These are phyloP conservation scores for Pleurotus djamor DNA, from an alignment of 768 basidiomycete species.

Conservation along the genomic window DNA sequence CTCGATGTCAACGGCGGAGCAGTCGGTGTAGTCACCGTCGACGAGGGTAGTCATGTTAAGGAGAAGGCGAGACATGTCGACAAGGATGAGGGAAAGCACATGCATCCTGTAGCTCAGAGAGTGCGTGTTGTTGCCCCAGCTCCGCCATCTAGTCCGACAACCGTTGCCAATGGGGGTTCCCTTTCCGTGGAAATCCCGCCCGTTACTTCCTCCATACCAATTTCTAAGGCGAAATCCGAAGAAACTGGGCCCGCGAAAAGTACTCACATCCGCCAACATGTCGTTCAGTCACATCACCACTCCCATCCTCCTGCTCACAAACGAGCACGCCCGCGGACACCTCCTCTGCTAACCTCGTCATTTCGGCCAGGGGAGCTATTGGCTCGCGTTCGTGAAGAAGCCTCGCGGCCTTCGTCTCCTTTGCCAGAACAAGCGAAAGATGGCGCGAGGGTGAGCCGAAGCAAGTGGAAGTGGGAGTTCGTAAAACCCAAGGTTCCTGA, in stretches of 20 bases:
- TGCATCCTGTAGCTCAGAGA: conserved; percentile 52
- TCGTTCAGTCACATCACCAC: not conserved
- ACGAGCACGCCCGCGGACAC: not conserved
- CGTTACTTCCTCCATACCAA: too few relatives aligned
- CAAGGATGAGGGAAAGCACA: conserved; percentile 35
- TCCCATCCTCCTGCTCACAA: not conserved
- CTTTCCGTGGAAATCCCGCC: too few relatives aligned
- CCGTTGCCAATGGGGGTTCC: not conserved
- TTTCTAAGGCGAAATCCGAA: too few relatives aligned
- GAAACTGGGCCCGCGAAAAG: not conserved
- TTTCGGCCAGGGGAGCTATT: conserved; percentile 40
- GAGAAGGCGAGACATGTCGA: not conserved
- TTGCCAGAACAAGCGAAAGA: not conserved
- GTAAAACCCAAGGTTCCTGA: conserved; percentile 72
- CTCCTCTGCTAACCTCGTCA: conserved; percentile 35
- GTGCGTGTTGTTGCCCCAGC: conserved; percentile 10
- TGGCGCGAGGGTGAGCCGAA: conserved; percentile 8
- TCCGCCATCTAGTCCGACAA: conserved; percentile 10
- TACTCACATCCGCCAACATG: not conserved
- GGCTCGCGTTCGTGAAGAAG: conserved; percentile 1
- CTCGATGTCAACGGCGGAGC: conserved; percentile 17
- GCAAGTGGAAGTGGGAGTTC: conserved; percentile 55
- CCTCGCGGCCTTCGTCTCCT: too few relatives aligned
- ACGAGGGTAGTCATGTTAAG: conserved; percentile 13
- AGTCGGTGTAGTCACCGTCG: conserved; percentile 24